A percentile compares a stretch with the other conserved stretches of the same genome.
Conservation (phyloP, 169 alveolate genomes). For the Plasmodium malariae region DNA sequence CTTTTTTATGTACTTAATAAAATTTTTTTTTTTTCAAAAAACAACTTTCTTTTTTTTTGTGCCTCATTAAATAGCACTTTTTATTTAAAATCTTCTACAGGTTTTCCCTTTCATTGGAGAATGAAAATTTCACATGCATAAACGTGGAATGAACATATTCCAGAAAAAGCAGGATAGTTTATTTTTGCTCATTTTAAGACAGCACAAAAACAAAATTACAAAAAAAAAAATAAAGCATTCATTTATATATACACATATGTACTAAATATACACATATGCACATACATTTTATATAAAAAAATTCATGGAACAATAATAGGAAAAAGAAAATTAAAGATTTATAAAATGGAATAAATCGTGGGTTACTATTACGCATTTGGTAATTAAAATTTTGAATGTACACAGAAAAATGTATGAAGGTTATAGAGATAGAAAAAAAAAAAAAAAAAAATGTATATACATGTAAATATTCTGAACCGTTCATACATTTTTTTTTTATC, state of each 20-base stretch:
- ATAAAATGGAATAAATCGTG: not conserved
- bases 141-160: not conserved
- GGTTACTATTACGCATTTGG: not conserved
- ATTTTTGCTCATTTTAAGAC: slow-evolving; percentile 3
- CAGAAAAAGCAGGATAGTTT: not conserved
- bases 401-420: not conserved
- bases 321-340: not conserved
- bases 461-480: not conserved
- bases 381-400: not conserved
- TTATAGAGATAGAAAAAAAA: not conserved
- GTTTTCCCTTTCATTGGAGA: too few species aligned
- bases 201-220: slow-evolving; percentile 43
- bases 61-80: too few species aligned
- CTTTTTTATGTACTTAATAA: not conserved
- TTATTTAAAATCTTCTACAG: too few species aligned
- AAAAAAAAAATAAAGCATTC: slow-evolving; percentile 16
- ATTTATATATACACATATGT: not conserved
- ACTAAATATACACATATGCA: not conserved
- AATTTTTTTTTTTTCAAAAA: not conserved
- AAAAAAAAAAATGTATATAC: not conserved
- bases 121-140: not conserved
- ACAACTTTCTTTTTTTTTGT: not conserved
- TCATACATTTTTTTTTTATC: not conserved
- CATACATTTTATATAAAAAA: not conserved
- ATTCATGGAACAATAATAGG: not conserved